A percentile compares a stretch with the other conserved stretches of the same genome.
Evolutionary conservation across 352 stramenopile species (phyloP).

Genomic region (Blastocystis hominis): DNA sequence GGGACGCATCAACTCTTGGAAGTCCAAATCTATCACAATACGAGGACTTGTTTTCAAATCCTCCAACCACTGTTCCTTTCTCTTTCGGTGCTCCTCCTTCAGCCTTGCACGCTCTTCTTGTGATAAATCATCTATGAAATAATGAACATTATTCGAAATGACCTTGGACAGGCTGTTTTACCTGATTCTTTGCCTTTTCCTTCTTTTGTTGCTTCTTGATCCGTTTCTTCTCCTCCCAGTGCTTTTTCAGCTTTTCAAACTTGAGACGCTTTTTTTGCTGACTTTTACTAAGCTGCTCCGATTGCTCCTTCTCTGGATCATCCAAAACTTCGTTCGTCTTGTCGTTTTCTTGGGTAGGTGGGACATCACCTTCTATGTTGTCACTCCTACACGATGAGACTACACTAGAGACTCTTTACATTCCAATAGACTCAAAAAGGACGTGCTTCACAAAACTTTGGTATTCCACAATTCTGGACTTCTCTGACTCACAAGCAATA

Average conservation of each 20-base stretch:
- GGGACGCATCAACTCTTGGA: constrained; percentile 80
- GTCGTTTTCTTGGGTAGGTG: not conserved
- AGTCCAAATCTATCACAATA: constrained; percentile 83
- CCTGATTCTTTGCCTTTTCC: constrained; percentile 63
- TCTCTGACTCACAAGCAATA: too few species aligned
- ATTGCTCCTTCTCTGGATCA: not conserved
- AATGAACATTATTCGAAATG: constrained; percentile 67
- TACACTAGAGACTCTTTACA: too few species aligned
- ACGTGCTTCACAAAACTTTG: too few species aligned
- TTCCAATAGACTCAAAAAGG: too few species aligned
- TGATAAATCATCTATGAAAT: constrained; percentile 66
- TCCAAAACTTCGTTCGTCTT: not conserved
- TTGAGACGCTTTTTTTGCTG: constrained; percentile 61
- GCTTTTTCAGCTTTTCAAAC: constrained; percentile 67
- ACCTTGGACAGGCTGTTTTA: constrained; percentile 62
- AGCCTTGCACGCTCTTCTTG: not conserved
- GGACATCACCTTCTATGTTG: not conserved
- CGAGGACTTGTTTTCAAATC: constrained; percentile 71
- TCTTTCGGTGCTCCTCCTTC: constrained; percentile 56
- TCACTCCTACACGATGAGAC: not conserved
- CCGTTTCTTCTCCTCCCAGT: constrained; percentile 72
- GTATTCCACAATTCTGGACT: not conserved
- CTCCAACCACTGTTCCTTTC: constrained; percentile 63
- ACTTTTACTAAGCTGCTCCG: not conserved
- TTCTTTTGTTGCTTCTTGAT: constrained; percentile 75